Evolutionary conservation across 345 rosid species (phyloP), one percentile per base, ranked within the genome.

Genomic region (Firmiana major): DNA sequence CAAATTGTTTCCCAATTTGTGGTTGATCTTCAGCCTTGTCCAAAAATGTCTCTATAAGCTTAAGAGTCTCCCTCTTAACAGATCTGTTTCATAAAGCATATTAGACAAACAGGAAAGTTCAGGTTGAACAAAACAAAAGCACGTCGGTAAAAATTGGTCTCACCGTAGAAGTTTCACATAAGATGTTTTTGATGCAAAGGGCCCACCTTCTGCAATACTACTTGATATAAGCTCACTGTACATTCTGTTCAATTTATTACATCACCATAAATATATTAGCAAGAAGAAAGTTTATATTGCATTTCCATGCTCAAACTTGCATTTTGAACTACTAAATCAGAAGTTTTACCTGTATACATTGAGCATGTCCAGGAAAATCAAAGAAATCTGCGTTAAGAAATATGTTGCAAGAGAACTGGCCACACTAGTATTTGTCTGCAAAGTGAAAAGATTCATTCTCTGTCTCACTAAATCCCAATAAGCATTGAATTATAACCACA

Each of bases 11-110:
- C 73, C 99, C 99, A 70, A 92, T 91, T 79, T 94, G 96, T 22
- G 97, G 90, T 79, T 97, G 98, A 78, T 97, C 97, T 84, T 97
- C 99, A 17, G 99, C 99, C 86, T 97, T 97, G 91, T 97, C 98
- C 86, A 97, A 86, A 70, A 97, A 97, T 80, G 99, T 94, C 85
- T 97, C 98, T 42, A 97, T 94, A 74, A 97, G 96, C 87, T 97
- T 97, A 54, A 94, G 91, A 22, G 98, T 92, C 84, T 97, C 99
- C 86, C 98, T 89, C 87, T 97, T 97, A 55, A 97, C 99, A 75
- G 99, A 94, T 79, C 99, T 97, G 92, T 62, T 78, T 17, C 79
- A 74, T 34, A 67, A 62, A 78, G 40, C 63, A 60, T 43, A 74
- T 79, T 71, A 71, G 46, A 42, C 12, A 66, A 45, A 26, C 46